A percentile compares a stretch with the other conserved stretches of the same genome.
Evolutionary conservation across 1,284 basidiomycete species (phyloP).

Genomic region (Cronartium quercuum): DNA sequence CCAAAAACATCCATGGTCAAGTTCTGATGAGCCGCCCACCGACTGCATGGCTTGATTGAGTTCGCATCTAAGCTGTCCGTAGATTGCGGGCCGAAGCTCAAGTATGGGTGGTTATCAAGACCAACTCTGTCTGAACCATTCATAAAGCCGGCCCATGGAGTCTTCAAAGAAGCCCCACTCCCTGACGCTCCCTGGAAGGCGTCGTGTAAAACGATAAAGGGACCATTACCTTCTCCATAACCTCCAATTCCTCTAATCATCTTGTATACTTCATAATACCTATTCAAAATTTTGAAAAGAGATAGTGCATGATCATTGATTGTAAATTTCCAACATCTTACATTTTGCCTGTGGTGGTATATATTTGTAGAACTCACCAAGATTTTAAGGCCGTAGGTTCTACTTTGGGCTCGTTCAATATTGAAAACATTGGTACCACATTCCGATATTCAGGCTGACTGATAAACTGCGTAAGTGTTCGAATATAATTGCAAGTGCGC

Average conservation of each 20-base stretch:
- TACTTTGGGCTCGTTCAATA: constrained; percentile 47
- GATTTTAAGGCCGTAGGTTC: constrained; percentile 11
- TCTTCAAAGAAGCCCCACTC: constrained; percentile 5
- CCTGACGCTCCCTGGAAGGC: constrained; percentile 59
- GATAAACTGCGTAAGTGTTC: constrained; percentile 48
- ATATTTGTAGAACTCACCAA: constrained; percentile 6
- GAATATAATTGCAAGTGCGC: constrained; percentile 47
- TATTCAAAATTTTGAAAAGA: too few relatives aligned
- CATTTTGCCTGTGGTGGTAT: background rate
- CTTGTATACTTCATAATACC: constrained; percentile 70
- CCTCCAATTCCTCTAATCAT: constrained; percentile 72
- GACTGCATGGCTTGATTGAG: constrained; percentile 25
- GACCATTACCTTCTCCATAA: constrained; percentile 71
- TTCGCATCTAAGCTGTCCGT: constrained; percentile 13
- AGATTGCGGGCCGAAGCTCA: constrained; percentile 11
- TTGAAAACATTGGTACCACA: constrained; percentile 46
- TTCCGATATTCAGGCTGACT: constrained; percentile 46
- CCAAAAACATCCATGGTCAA: constrained; percentile 36
- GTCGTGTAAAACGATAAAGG: constrained; percentile 69
- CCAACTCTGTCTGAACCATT: constrained; percentile 34
- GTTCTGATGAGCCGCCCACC: constrained; percentile 28
- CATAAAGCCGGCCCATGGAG: constrained; percentile 28
- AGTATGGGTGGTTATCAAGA: constrained; percentile 35
- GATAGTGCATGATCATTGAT: background rate
- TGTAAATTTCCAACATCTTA: background rate